Base-by-base conservation (phyloP, 164 flowering plant genomes). In the Piper longum region DNA sequence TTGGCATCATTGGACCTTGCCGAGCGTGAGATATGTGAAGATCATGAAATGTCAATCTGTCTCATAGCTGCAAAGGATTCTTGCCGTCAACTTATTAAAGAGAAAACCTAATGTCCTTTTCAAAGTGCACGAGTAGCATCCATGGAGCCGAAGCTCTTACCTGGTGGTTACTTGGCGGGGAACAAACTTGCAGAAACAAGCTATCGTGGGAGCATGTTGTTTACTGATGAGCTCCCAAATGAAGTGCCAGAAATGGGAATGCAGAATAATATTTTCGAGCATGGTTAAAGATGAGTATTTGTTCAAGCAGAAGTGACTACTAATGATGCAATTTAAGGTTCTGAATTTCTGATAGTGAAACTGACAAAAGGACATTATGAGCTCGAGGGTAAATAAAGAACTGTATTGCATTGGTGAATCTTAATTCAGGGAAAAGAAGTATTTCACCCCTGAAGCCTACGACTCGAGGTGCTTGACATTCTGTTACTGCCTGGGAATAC, bases 21-120 rank as follows among this genome's bases (percentile, higher is more conserved):
- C 3, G 79, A 71, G 68, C 61, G 79, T 63, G 71, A 67, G 63
- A 16, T 63, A 19, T 76, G 75, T 4, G 76, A 73, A 63, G 75
- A 76, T 66, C 62, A 70, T 48, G 75, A 70, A 43, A 76, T 73
- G 79, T 56, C 65, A 39, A 60, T 73, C 42, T 72, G 76, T 65
- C 54, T 76, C 52, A 73, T 63, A 36, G 64, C 67, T 60, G 66
- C 76, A 4, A 66, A 19, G 59, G 71, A 73, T 18, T 60, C 74
- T 26, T 76, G 79, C 54, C 16, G 62, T 8, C 75, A 70, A 58
- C 63, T 73, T 43, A 43, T 43, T 3, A 73, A 68, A 26, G 76
- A 73, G 16, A 76, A 73, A 56, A 71, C 74, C 62, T 66, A 66
- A 41, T 13, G 62, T 2, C 67, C 69, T 54, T 73, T 71, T 64